Evolutionary conservation across 2,329 filamentous ascomycete species (phyloP), one percentile per base, ranked within the genome.

Genomic region (Claviceps quebecensis): DNA sequence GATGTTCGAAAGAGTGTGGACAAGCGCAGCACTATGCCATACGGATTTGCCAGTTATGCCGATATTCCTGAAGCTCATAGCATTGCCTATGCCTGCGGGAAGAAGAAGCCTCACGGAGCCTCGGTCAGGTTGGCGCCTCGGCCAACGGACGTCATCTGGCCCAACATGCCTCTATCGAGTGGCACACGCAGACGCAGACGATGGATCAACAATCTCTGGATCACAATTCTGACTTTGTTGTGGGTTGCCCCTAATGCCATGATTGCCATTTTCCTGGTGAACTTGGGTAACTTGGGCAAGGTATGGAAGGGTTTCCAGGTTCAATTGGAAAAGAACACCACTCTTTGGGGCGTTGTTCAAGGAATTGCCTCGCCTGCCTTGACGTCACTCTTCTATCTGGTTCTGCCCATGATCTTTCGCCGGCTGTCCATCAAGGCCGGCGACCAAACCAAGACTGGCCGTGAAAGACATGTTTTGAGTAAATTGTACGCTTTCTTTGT

Each of bases 401-500:
- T 91, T 51, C 77, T 98, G 1, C 93, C 93, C 6, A 86, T 89
- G 59, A 85, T 95, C 60, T 97, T 98, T 73, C 86, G 93, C 52
- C 83, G 87, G 22, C 74, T 98, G 39, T 85, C 88, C 5, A 84
- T 89, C 54, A 80, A 80, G 57, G 86, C 87, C 4, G 93, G 93
- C 56, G 91, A 97, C 63, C 77, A 86, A 57, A 95, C 88, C 47
- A 98, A 97, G 69, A 95, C 87, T 0, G 87, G 87, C 26, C 81
- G 93, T 51, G 93, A 98, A 65, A 78, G 88, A 34, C 91, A 97
- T 65, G 93, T 98, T 49, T 77, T 93, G 53, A 83, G 81, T 56
- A 94, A 95, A 67, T 76, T 98, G 2, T 98, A 94, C 68, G 78
- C 86, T 17, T 98, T 98, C 71, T 98, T 98, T 67, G 80, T 96